phyloP scores from a whole-genome alignment of 2,329 filamentous ascomycete species.

The Aspergillus sp. region DNA sequence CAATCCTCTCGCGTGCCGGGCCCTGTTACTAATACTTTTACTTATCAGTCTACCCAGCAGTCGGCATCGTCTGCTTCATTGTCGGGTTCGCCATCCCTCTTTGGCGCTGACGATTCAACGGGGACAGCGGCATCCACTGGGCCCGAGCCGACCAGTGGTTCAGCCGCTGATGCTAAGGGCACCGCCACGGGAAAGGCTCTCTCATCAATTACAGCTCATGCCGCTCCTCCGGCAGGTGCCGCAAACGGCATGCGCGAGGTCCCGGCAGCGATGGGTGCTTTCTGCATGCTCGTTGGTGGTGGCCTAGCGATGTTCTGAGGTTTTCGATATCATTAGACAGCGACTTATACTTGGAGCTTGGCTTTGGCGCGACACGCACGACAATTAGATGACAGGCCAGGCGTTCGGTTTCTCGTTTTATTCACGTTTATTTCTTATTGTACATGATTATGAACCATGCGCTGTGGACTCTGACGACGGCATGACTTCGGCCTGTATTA shows the following conservation, averaged over 20 bases:
- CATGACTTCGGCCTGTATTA: no score
- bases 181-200: conserved; percentile 1
- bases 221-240: conserved; percentile 12
- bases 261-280: conserved; percentile 8
- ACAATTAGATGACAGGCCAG: no score
- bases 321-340: neutral
- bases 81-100: conserved; percentile 38
- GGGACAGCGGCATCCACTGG: conserved; percentile 5
- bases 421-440: no score
- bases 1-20: conserved; percentile 6
- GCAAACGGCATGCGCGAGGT: conserved; percentile 8
- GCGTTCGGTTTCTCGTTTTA: no score
- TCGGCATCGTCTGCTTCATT: conserved; percentile 40
- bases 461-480: no score
- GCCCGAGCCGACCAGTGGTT: conserved; percentile 1
- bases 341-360: no score
- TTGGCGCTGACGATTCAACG: conserved; percentile 32
- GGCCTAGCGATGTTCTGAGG: conserved; percentile 14
- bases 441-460: no score
- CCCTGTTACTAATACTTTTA: conserved; percentile 18
- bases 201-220: conserved; percentile 5
- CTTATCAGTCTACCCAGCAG: conserved; percentile 41
- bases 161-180: conserved; percentile 5
- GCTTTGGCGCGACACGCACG: no score
- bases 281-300: conserved; percentile 16